Evolutionary conservation across 768 basidiomycete genomes (phyloP), one percentile per base, ranked within the genome.

Genomic region (Mycena latifolia): DNA sequence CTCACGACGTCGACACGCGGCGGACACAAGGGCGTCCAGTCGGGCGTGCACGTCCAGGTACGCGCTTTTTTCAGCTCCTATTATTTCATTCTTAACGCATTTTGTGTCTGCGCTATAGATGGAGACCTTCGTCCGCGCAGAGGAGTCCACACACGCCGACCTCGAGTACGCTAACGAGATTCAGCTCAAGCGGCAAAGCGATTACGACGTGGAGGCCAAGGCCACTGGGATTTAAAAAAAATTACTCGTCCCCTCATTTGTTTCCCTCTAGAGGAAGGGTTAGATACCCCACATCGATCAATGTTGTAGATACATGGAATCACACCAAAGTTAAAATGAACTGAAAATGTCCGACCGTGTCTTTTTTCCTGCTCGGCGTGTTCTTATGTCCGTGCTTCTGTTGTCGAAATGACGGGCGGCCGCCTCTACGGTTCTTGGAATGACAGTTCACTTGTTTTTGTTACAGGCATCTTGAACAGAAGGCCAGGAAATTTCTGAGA

Each of bases 41-140:
- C 74, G 25, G 83, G 83, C 24, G 84, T 85, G 5, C 84, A 85
- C 69, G 83, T 85, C 17, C 84, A 84, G 78, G 84, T 82, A 33
- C 33, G 76, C 55, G 29, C 48, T 55, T 59, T 12, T 50, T 12
- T 15, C 11, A 7, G 33, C 33, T 35, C 33, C 6, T 35, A 6
- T 7, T 35, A 35, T 14, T 35, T 35, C 33, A 14, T 35, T 35
- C 8, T 14, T 35, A 14, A 35, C 33, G 33, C 15, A 14, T n/a
- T 15, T 51, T 31, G 46, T 24, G n/a, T 50, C 33, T 25, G 37
- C n/a, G 39, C 54, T n/a, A n/a, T n/a, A 85, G 83, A 85, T 85
- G 84, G 84, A 85, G 65, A 85, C 83, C 0, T 84, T 84, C 66
- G 81, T 80, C 4, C 81, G 78, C 51, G 76, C 74, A 8, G 82